Evolutionary conservation across 73 alveolate genomes (phyloP), one percentile per base, ranked within the genome.

Genomic region (Paramecium sexaurelia): DNA sequence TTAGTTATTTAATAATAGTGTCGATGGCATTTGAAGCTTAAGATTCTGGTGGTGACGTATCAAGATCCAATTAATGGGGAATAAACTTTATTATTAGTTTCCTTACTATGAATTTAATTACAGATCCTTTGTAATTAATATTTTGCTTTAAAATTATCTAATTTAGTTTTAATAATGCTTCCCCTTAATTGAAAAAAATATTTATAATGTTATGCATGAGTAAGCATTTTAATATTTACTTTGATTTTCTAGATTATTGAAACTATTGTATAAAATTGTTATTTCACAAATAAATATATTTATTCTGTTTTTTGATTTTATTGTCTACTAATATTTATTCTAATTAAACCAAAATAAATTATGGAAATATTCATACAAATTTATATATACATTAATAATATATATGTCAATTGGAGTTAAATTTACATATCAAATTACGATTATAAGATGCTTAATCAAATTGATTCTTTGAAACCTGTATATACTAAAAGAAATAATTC

Each of bases 41-140:
- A 36, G 67, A 51, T 5, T 51, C 67, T 51, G 86, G 20, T 15
- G 86, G 86, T 27, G 56, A 71, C 35, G 43, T 71, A 33, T 13
- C 86, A 71, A 71, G 86, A 71, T 71, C 86, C 15, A 71, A 71
- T 71, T 33, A 71, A 19, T 71, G 86, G 86, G 86, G 86, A 33
- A 32, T 71, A n/a, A 71, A 71, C 17, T 71, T 71, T 7, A 71
- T 71, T 33, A 71, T 71, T 15, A 20, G 86, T 15, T 71, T 71
- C 17, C 11, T 71, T 36, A 71, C 55, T 11, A 71, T 40, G 37
- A 19, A 71, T 36, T 36, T 32, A n/a, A 35, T 71, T 35, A 35
- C 56, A 32, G 56, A 32, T 24, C 86, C 86, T 2, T 11, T 71
- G 6, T 61, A 29, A 29, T 61, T 61, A 27, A 61, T 61, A 1